Base-by-base conservation (phyloP, 2,329 filamentous ascomycete species). In the Fusarium ambrosium region DNA sequence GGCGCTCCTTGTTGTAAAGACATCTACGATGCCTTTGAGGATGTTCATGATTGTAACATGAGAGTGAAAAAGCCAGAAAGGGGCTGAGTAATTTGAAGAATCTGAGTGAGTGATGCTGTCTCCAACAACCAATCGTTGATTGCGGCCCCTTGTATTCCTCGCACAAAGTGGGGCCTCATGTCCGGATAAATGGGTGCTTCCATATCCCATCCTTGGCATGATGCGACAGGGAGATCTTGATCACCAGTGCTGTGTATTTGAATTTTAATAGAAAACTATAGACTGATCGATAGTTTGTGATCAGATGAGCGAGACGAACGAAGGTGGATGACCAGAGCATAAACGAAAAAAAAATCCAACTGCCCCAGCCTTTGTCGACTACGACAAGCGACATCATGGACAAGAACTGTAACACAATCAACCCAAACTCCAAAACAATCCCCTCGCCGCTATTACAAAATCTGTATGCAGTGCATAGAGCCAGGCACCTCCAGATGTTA, bases 21-120 rank as follows among this genome's bases (percentile, higher is more conserved):
- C 68, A 48, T 74, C 70, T 29, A 74, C 32, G 27, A 74, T 34
- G 43, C 71, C 71, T 63, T 69, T 61, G 18, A 73, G 66, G 51
- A 68, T 58, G 43, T 68, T 74, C 71, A 73, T 73, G 67, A 71
- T 43, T 36, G 29, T 4, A 48, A 45, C 8, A 48, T 66, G 37
- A 53, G 10, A 53, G 10, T 53, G 27, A 32, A n/a, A 32, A 32
- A 20, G 48, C 10, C 7, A 53, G 48, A 53, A 53, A 20, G 18
- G 27, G 48, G 48, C 18, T 53, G 48, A 53, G 48, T 53, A 32
- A 32, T 53, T 53, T 53, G 18, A 29, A 53, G 48, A 32, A 32
- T 29, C 18, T 53, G 48, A 53, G 18, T 53, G 48, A 53, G 10
- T 32, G 48, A 53, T 18, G 48, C 24, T 8, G 27, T 53, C 48